Evolutionary conservation across 805 yeast species (phyloP), one percentile per base, ranked within the genome.

Genomic region (Kodamaea jinghongensis): DNA sequence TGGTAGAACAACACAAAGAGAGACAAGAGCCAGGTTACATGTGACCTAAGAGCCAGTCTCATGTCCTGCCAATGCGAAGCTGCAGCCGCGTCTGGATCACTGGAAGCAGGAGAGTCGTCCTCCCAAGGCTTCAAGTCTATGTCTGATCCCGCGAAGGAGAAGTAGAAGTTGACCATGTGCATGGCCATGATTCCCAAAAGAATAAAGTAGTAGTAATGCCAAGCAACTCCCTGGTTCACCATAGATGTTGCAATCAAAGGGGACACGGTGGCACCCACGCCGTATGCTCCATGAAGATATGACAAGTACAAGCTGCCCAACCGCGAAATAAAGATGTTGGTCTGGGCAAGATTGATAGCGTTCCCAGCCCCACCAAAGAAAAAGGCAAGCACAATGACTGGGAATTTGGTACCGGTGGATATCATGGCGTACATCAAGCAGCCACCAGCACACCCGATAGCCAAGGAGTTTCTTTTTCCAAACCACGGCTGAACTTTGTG

Each of bases 201-300:
- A n/a, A 81, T 66, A n/a, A 71, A 58, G 50, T 69, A 82, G 56
- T 63, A 76, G 42, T 52, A 66, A 51, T 76, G 65, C 87, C 87
- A 82, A 39, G 49, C 46, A n/a, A 70, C 53, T 2, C 78, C 79
- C 0, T 54, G 45, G 31, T 70, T 63, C 12, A 77, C 70, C 71
- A 81, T 65, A 1, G 71, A 59, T 0, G 86, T 76, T 3, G 83
- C 81, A 22, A 80, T 54, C 13, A 86, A 71, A 2, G 95, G 90
- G 2, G 87, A 73, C 1, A 80, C 47, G 33, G 86, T 79, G 1
- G 89, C 86, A 2, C 90, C 89, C 2, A 78, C 49, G 1, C 95
- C 95, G 56, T 83, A 85, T 10, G 69, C 54, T 1, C 86, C 90
- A 61, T 85, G 93, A 42, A 76, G 64, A 17, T 69, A 56, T 1